Conservation (phyloP, 495 filamentous ascomycete species). For the Xylaria longipes region DNA sequence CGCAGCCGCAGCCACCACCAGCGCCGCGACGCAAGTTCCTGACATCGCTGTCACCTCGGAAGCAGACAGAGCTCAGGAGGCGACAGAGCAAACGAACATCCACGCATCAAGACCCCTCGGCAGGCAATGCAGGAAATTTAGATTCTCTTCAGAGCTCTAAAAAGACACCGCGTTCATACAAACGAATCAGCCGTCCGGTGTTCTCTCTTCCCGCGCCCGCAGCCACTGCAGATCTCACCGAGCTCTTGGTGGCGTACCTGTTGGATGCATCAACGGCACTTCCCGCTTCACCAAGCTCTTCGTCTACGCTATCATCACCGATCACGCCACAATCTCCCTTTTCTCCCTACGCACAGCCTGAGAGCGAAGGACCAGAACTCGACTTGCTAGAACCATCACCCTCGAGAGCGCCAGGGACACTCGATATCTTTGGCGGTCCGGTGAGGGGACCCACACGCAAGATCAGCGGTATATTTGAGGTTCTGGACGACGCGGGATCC, state of each 20-base stretch:
- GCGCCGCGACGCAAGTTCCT: constrained; percentile 34
- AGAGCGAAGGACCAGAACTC: constrained; percentile 34
- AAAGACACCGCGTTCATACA: constrained; percentile 41
- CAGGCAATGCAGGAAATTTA: constrained; percentile 4
- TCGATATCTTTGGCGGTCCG: constrained; percentile 26
- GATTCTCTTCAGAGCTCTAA: constrained; percentile 28
- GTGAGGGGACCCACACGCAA: constrained; percentile 32
- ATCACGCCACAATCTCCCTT: constrained; percentile 27
- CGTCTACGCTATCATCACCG: constrained; percentile 38
- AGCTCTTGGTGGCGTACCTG: constrained; percentile 41
- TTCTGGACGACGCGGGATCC: constrained; percentile 23
- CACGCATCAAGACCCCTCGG: constrained; percentile 19
- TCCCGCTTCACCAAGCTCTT: constrained; percentile 31
- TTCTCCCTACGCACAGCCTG: constrained; percentile 34
- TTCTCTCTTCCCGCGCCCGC: constrained; percentile 38
- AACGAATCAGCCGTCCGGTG: constrained; percentile 44
- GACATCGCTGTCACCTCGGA: constrained; percentile 41
- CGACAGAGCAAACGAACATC: constrained; percentile 46
- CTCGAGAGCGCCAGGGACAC: constrained; percentile 20
- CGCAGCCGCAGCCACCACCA: neutral
- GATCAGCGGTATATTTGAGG: constrained; percentile 49
- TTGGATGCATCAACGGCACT: constrained; percentile 27
- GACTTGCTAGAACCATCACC: constrained; percentile 48
- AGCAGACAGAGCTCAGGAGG: constrained; percentile 43
- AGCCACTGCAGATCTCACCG: constrained; percentile 43